Percentiles rank a stretch among this genome's conserved stretches.
Conservation (phyloP, 345 rosid genomes). For the Euphorbia tirucalli region DNA sequence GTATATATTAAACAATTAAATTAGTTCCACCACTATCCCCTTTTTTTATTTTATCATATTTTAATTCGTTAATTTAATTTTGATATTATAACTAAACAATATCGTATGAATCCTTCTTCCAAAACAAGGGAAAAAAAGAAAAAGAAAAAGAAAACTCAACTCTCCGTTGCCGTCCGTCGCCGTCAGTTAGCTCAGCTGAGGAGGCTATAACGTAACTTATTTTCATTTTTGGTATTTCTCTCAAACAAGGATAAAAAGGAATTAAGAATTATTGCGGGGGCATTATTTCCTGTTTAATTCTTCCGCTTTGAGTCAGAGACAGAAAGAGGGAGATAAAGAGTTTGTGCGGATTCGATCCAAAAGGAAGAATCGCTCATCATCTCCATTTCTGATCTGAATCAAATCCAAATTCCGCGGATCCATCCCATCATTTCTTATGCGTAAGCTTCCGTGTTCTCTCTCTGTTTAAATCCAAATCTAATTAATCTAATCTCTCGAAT, state of each 20-base stretch:
- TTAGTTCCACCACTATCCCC: too few relatives aligned
- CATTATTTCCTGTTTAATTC: background rate
- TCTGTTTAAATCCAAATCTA: background rate
- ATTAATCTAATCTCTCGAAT: background rate
- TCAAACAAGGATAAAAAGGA: background rate
- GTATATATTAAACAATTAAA: too few relatives aligned
- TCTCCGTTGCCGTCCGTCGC: background rate
- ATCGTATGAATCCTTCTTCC: too few relatives aligned
- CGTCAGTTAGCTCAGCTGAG: slow-evolving; percentile 8
- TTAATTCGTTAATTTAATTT: too few relatives aligned
- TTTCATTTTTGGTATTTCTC: too few relatives aligned
- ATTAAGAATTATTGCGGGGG: background rate
- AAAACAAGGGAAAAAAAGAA: too few relatives aligned
- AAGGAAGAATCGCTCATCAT: background rate
- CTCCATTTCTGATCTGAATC: slow-evolving; percentile 11
- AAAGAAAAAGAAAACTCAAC: too few relatives aligned
- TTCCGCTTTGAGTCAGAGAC: slow-evolving; percentile 1
- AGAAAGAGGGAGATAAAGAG: background rate
- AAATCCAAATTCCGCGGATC: slow-evolving; percentile 5
- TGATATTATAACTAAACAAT: background rate
- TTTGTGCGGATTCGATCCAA: background rate
- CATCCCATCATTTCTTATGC: background rate
- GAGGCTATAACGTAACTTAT: too few relatives aligned
- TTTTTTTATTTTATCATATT: too few relatives aligned
- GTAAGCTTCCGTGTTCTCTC: slow-evolving; percentile 5